Evolutionary conservation across 495 filamentous ascomycete genomes (phyloP).

Genomic region (Podospora comata): DNA sequence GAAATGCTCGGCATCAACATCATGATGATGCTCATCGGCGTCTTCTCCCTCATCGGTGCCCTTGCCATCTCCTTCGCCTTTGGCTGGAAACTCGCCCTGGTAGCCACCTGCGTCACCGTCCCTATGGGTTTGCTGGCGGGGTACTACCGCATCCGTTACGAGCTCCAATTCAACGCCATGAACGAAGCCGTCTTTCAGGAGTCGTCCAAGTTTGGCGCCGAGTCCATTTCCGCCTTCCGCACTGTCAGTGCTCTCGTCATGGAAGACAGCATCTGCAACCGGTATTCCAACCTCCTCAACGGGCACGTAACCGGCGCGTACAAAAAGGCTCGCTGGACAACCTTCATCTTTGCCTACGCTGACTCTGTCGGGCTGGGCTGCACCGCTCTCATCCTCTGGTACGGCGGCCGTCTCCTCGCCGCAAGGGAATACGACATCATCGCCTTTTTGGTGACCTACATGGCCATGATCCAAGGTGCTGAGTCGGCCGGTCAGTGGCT

Average conservation of each 20-base stretch:
- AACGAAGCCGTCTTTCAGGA: conserved; percentile 56
- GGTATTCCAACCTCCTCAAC: conserved; percentile 41
- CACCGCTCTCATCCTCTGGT: conserved; percentile 52
- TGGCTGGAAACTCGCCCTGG: conserved; percentile 58
- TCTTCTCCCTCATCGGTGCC: conserved; percentile 49
- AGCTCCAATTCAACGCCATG: conserved; percentile 55
- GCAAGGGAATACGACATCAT: conserved; percentile 37
- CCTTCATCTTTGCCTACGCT: conserved; percentile 47
- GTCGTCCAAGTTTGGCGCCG: conserved; percentile 58
- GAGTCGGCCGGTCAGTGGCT: conserved; percentile 46
- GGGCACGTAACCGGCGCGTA: conserved; percentile 41
- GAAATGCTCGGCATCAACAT: conserved; percentile 59
- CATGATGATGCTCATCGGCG: conserved; percentile 49
- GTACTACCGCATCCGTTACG: conserved; percentile 52
- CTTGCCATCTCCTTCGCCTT: conserved; percentile 52
- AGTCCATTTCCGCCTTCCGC: conserved; percentile 57
- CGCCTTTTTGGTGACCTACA: conserved; percentile 46
- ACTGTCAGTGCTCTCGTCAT: conserved; percentile 57
- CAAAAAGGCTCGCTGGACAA: conserved; percentile 42
- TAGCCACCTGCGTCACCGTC: conserved; percentile 49
- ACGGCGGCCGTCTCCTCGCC: conserved; percentile 43
- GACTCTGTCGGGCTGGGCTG: conserved; percentile 43
- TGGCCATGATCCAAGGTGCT: conserved; percentile 49
- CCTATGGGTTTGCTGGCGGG: conserved; percentile 48
- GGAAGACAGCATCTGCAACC: conserved; percentile 50